phyloP scores from a whole-genome alignment of 306 rosid species.

The Styphnolobium japonicum region DNA sequence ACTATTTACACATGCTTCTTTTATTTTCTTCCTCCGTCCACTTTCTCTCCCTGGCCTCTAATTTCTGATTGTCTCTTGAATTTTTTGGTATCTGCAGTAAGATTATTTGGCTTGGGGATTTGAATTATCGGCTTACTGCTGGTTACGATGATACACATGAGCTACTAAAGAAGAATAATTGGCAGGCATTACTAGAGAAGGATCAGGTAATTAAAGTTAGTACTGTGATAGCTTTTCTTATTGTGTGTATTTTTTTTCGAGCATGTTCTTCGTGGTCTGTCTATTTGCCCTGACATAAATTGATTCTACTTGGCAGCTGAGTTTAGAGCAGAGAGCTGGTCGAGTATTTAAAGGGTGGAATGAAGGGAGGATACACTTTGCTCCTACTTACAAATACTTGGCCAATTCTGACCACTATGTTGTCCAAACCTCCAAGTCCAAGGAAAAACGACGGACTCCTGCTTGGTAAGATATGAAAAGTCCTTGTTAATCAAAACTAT shows the following conservation, averaged over 20 bases:
- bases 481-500: neutral
- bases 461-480: constrained; percentile 68
- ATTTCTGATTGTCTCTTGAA: neutral
- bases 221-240: no score
- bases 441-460: constrained; percentile 76
- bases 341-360: constrained; percentile 88
- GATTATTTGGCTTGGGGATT: constrained; percentile 94
- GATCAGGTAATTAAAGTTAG: constrained; percentile 64
- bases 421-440: constrained; percentile 57
- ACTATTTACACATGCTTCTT: neutral
- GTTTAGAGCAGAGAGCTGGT: constrained; percentile 78
- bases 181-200: constrained; percentile 76
- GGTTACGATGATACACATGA: constrained; percentile 56
- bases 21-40: no score
- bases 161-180: constrained; percentile 65
- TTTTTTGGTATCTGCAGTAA: constrained; percentile 40
- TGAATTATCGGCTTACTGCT: constrained; percentile 77
- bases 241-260: neutral
- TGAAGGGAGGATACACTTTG: constrained; percentile 77
- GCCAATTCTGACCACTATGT: constrained; percentile 79
- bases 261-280: neutral
- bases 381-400: constrained; percentile 90
- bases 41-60: no score
- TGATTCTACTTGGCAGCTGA: constrained; percentile 47
- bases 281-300: neutral